Conservation (phyloP, 2,329 filamentous ascomycete species). For the Trichoderma gracile region DNA sequence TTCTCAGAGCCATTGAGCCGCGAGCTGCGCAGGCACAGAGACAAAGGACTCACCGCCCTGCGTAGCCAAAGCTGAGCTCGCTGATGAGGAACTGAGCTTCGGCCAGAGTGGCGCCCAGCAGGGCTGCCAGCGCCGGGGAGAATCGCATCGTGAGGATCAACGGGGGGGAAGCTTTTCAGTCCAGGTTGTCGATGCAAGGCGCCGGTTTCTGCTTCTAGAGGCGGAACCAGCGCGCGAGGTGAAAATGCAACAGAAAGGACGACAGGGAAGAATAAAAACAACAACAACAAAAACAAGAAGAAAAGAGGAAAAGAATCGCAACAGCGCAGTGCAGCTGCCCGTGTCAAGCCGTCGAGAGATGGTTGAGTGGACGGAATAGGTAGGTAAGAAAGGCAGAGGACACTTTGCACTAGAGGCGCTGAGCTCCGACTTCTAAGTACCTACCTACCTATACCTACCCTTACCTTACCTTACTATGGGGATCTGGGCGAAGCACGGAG, state of each 20-base stretch:
- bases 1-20: not conserved
- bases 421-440: not conserved
- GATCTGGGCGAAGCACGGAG: not conserved
- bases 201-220: not conserved
- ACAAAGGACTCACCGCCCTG: conserved; percentile 51
- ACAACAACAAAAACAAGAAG: too few relatives aligned
- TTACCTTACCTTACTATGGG: too few relatives aligned
- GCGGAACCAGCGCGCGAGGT: not conserved
- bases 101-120: conserved; percentile 51
- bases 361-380: conserved; percentile 19
- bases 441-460: too few relatives aligned
- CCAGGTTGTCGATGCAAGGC: not conserved
- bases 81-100: conserved; percentile 68
- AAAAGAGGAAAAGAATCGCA: too few relatives aligned
- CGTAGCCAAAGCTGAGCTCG: conserved; percentile 76
- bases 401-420: conserved; percentile 33
- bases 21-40: conserved; percentile 25
- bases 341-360: not conserved
- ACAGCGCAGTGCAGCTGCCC: not conserved
- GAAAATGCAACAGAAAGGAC: not conserved
- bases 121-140: conserved; percentile 42
- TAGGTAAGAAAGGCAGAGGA: conserved; percentile 30
- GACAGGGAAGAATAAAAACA: too few relatives aligned
- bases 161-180: not conserved
- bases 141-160: conserved; percentile 47